Percentiles rank a stretch among this genome's conserved stretches.
Conservation (phyloP, 495 filamentous ascomycete genomes). For the Penicillium waksmanii region DNA sequence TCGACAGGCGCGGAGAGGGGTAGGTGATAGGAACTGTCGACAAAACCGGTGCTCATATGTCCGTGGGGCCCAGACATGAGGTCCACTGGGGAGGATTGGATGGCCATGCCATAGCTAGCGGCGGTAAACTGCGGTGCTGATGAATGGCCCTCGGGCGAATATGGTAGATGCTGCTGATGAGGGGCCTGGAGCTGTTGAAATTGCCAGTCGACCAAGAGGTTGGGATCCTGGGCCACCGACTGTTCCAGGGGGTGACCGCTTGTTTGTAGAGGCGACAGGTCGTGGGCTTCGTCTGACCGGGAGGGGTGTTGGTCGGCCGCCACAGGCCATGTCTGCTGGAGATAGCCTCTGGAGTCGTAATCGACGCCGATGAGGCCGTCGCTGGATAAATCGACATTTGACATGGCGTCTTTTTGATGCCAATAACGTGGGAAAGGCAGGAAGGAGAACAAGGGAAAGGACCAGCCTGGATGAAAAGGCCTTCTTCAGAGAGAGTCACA, state of each 20-base stretch:
- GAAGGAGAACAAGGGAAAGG: slow-evolving; percentile 21
- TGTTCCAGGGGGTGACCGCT: slow-evolving; percentile 52
- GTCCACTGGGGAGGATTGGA: slow-evolving; percentile 67
- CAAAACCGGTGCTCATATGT: slow-evolving; percentile 63
- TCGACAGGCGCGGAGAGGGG: slow-evolving; percentile 67
- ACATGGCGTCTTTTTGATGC: slow-evolving; percentile 38
- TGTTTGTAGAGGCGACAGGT: slow-evolving; percentile 51
- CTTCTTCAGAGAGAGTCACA: slow-evolving; percentile 36
- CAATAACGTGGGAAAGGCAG: slow-evolving; percentile 17
- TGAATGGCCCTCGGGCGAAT: slow-evolving; percentile 48
- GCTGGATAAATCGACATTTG: slow-evolving; percentile 47
- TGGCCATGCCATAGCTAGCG: slow-evolving; percentile 51
- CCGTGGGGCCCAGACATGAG: slow-evolving; percentile 70
- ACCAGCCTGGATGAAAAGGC: slow-evolving; percentile 35
- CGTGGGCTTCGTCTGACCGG: slow-evolving; percentile 42
- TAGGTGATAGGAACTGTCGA: slow-evolving; percentile 66
- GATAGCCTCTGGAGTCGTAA: slow-evolving; percentile 53
- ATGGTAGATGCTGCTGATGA: slow-evolving; percentile 48
- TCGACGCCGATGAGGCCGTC: slow-evolving; percentile 53
- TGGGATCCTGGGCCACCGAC: slow-evolving; percentile 47
- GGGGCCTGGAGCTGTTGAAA: slow-evolving; percentile 52
- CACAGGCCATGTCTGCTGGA: slow-evolving; percentile 50
- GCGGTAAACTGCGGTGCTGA: slow-evolving; percentile 55
- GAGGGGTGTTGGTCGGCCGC: slow-evolving; percentile 43
- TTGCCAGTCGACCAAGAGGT: slow-evolving; percentile 55